Conservation (phyloP, 2,329 filamentous ascomycete species). For the Cladosporium halotolerans region DNA sequence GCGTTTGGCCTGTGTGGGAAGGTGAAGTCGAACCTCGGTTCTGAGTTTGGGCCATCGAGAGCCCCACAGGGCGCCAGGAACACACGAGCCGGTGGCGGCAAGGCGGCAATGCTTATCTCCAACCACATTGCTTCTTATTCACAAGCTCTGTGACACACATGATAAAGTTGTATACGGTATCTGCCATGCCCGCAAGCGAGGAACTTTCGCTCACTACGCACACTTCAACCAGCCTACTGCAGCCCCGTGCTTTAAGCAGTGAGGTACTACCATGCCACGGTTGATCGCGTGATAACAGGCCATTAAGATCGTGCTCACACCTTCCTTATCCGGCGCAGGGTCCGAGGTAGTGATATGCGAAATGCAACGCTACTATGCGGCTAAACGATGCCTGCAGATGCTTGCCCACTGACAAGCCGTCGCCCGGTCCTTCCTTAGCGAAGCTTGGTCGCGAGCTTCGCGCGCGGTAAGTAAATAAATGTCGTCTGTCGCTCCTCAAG, state of each 20-base stretch:
- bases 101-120: not conserved
- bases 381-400: not conserved
- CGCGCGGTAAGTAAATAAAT: conserved; percentile 1
- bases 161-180: not conserved
- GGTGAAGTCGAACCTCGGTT: not conserved
- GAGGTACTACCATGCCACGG: not conserved
- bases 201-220: no score
- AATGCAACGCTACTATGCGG: conserved; percentile 8
- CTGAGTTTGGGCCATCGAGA: no score
- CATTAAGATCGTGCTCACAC: not conserved
- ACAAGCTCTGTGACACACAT: not conserved
- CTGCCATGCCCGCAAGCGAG: no score
- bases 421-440: not conserved
- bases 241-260: not conserved
- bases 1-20: not conserved
- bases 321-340: not conserved
- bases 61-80: not conserved
- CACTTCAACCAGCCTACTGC: no score
- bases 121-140: not conserved
- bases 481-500: not conserved
- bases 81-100: not conserved
- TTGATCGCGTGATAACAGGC: conserved; percentile 1
- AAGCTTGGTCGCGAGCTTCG: conserved; percentile 3
- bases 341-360: not conserved
- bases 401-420: not conserved